Percentiles rank a stretch among this genome's conserved stretches.
phyloP scores from a whole-genome alignment of 2,329 filamentous ascomycete genomes.

The Trichophyton schoenleinii region DNA sequence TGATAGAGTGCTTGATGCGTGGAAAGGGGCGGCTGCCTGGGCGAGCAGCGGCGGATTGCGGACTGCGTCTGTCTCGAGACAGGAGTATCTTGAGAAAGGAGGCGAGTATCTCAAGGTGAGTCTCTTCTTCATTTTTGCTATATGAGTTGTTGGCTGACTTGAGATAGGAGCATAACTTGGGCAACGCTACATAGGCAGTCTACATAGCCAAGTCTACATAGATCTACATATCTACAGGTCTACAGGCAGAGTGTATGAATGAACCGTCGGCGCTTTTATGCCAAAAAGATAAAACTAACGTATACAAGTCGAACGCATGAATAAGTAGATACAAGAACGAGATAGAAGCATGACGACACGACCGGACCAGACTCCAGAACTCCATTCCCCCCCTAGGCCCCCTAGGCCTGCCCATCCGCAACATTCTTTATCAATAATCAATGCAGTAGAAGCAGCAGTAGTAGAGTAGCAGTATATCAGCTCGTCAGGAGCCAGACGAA shows the following conservation, averaged over 20 bases:
- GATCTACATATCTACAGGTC: too few species aligned
- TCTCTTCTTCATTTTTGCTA: background rate
- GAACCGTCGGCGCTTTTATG: background rate
- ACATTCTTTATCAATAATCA: background rate
- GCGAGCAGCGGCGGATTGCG: constrained; percentile 47
- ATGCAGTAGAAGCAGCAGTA: background rate
- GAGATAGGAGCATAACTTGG: constrained; percentile 1
- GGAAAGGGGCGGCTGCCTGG: constrained; percentile 87
- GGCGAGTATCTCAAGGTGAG: constrained; percentile 78
- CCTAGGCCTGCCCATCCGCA: background rate
- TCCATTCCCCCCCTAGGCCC: background rate
- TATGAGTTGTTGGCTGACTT: background rate
- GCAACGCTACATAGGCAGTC: background rate
- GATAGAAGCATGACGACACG: background rate
- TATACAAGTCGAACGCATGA: background rate
- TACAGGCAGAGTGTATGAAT: background rate
- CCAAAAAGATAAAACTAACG: background rate
- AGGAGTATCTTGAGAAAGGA: constrained; percentile 86
- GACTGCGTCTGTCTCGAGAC: constrained; percentile 56
- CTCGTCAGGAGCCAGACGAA: background rate
- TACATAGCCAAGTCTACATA: too few species aligned
- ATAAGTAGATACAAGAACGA: background rate
- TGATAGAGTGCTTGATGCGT: constrained; percentile 74
- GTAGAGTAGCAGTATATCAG: background rate
- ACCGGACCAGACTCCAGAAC: background rate